Evolutionary conservation across 208 protist species (phyloP).

Genomic region (Trypanosomatidae sp.): DNA sequence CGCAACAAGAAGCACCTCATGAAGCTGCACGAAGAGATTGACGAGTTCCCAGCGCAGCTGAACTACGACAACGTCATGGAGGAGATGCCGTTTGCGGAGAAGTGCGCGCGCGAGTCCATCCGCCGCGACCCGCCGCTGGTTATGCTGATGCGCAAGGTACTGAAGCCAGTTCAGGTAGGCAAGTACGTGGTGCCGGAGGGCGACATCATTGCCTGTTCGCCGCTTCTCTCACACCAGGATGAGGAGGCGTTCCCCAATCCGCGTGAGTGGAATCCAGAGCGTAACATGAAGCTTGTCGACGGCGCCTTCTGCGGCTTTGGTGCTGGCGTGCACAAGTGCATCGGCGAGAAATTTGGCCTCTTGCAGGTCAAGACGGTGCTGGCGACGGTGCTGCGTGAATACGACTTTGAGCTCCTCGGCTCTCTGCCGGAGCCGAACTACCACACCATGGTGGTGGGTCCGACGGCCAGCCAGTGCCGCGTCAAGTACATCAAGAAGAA

Average conservation of each 20-base stretch:
- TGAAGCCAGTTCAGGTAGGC: constrained; percentile 70
- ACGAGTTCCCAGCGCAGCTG: constrained; percentile 79
- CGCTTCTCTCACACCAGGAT: constrained; percentile 77
- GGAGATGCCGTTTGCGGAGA: constrained; percentile 88
- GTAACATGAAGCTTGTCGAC: constrained; percentile 77
- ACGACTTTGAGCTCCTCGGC: constrained; percentile 84
- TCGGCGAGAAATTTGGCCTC: constrained; percentile 93
- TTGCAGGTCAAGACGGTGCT: constrained; percentile 94
- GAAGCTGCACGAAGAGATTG: constrained; percentile 67
- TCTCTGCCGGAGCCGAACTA: constrained; percentile 85
- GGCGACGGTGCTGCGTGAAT: constrained; percentile 80
- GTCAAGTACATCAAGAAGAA: constrained; percentile 76
- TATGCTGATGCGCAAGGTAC: constrained; percentile 93
- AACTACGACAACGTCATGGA: constrained; percentile 91
- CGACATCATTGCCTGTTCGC: constrained; percentile 86
- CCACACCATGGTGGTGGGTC: constrained; percentile 89
- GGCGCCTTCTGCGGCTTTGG: constrained; percentile 89
- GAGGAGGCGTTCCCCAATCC: constrained; percentile 85
- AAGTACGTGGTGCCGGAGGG: constrained; percentile 88
- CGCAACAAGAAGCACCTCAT: constrained; percentile 64
- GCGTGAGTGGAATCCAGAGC: constrained; percentile 83
- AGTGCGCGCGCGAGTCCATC: constrained; percentile 88
- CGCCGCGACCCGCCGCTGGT: constrained; percentile 92
- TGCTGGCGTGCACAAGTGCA: constrained; percentile 90
- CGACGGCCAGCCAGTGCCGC: constrained; percentile 59